Evolutionary conservation across 2,329 filamentous ascomycete genomes (phyloP).

Genomic region (Pseudogymnoascus destructans): DNA sequence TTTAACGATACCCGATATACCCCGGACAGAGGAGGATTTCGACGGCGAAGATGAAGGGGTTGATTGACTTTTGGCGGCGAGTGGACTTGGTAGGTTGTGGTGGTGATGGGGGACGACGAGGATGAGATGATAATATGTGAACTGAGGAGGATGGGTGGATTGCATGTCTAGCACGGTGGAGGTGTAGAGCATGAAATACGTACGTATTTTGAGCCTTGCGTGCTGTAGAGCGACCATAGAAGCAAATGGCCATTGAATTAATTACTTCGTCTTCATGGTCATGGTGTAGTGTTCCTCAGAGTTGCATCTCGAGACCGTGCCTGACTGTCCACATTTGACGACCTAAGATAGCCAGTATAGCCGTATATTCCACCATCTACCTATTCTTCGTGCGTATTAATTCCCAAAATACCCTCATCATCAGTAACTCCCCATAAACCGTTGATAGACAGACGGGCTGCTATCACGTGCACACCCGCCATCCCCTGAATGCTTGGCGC

Average conservation of each 20-base stretch:
- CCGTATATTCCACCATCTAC: not conserved
- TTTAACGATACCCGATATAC: conserved; percentile 8
- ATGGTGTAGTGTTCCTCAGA: not conserved
- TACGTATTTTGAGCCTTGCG: not conserved
- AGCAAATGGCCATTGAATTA: not conserved
- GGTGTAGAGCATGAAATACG: not conserved
- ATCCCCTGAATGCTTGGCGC: not conserved
- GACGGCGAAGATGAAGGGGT: not conserved
- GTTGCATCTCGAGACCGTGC: not conserved
- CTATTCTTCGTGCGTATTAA: not conserved
- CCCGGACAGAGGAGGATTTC: conserved; percentile 1
- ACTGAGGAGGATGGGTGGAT: not conserved
- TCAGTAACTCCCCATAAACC: not conserved
- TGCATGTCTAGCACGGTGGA: not conserved
- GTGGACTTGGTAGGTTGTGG: not conserved
- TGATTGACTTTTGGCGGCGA: not conserved
- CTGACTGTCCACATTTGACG: not conserved
- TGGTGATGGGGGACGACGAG: not conserved
- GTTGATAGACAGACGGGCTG: not conserved
- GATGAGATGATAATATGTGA: not conserved
- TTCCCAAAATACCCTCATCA: not conserved
- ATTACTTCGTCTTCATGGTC: not conserved
- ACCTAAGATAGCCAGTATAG: no score
- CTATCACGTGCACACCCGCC: not conserved
- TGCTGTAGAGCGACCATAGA: not conserved